Percentiles rank a stretch among this genome's conserved stretches.
phyloP scores from a whole-genome alignment of 1,284 basidiomycete genomes.

The Entoloma clypeatum region DNA sequence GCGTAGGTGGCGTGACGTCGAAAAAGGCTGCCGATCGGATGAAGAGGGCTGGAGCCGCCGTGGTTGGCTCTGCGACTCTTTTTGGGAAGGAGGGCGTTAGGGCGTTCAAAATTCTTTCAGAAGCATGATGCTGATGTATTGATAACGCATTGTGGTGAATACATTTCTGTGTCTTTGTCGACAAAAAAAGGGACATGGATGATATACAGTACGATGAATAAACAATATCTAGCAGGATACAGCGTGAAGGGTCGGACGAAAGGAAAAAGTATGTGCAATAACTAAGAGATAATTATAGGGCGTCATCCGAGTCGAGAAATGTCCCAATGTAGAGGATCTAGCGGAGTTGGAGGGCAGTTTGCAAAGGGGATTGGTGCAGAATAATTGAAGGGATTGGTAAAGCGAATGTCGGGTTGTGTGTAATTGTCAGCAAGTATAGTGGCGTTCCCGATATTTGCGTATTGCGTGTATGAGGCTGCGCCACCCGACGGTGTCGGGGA shows the following conservation, averaged over 20 bases:
- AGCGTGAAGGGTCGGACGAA: constrained; percentile 1
- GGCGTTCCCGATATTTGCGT: too few species aligned
- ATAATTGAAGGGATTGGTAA: constrained; percentile 10
- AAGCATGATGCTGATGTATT: too few species aligned
- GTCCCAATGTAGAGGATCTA: constrained; percentile 17
- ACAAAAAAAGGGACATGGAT: constrained; percentile 1
- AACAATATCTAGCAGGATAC: constrained; percentile 18
- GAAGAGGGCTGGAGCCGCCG: constrained; percentile 63
- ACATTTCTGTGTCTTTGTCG: too few species aligned
- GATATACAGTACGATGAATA: constrained; percentile 1
- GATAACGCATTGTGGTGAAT: too few species aligned
- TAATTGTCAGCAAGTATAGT: constrained; percentile 1
- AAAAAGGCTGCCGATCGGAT: constrained; percentile 58
- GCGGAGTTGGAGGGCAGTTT: constrained; percentile 1
- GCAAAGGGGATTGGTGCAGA: not conserved
- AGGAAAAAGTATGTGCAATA: not conserved
- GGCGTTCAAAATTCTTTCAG: constrained; percentile 54
- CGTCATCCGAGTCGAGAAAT: constrained; percentile 7
- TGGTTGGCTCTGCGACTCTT: constrained; percentile 72
- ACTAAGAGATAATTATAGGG: not conserved
- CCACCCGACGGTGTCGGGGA: too few species aligned
- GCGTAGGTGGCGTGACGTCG: constrained; percentile 74
- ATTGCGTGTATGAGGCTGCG: too few species aligned
- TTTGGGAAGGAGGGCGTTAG: constrained; percentile 63
- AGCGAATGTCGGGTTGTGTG: constrained; percentile 7